Conservation (phyloP, 805 yeast species). For the Hermanozyma aechmeae region DNA sequence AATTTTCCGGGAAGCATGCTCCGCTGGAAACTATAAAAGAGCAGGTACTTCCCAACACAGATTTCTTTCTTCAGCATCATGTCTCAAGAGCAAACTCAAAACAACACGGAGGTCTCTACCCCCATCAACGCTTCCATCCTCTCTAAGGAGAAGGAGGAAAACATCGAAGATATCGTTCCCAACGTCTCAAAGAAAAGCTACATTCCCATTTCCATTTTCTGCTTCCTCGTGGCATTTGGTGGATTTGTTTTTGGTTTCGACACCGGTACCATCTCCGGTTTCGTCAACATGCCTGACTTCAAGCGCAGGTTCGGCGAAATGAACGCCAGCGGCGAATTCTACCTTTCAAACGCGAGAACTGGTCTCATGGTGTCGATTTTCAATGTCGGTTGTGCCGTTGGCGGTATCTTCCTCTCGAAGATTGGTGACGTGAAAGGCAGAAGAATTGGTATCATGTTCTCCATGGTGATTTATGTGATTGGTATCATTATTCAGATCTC, state of each 20-base stretch:
- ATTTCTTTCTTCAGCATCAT: too few relatives aligned
- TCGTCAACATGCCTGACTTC: conserved; percentile 56
- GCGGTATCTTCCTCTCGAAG: conserved; percentile 53
- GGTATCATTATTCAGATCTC: conserved; percentile 57
- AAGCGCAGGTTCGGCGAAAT: conserved; percentile 41
- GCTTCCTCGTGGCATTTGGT: conserved; percentile 62
- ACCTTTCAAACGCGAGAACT: conserved; percentile 36
- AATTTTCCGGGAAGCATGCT: too few relatives aligned
- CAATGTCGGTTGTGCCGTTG: conserved; percentile 66
- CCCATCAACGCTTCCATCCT: too few relatives aligned
- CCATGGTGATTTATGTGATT: conserved; percentile 47
- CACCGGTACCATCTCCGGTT: conserved; percentile 71
- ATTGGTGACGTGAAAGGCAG: conserved; percentile 54
- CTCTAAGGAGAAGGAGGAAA: too few relatives aligned
- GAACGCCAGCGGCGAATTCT: conserved; percentile 28
- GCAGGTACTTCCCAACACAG: too few relatives aligned
- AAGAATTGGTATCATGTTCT: conserved; percentile 43
- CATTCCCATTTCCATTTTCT: conserved; percentile 29
- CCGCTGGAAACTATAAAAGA: too few relatives aligned
- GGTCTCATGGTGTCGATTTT: conserved; percentile 49
- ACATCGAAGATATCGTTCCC: too few relatives aligned
- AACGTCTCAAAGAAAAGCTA: too few relatives aligned
- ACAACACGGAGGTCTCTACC: too few relatives aligned
- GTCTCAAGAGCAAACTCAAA: too few relatives aligned
- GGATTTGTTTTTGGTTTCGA: conserved; percentile 75